Conservation (phyloP, 257 asterid species). For the Scutellaria barbata region DNA sequence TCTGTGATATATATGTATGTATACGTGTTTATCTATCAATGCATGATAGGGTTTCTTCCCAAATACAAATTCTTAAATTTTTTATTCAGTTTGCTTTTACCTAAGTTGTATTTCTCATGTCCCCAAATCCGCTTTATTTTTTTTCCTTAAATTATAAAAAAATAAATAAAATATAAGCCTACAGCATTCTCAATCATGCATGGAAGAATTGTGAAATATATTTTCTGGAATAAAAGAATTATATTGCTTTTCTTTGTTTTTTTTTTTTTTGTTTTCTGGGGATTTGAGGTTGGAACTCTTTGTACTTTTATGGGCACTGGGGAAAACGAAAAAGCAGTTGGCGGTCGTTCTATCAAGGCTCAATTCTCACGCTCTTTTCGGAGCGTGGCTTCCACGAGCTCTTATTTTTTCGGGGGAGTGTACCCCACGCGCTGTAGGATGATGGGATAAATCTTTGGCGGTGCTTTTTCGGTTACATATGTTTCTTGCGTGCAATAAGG, state of each 20-base stretch:
- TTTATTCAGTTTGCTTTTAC: not conserved
- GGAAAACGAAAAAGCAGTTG: slow-evolving; percentile 48
- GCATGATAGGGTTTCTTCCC: not conserved
- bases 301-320: not conserved
- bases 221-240: not conserved
- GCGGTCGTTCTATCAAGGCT: slow-evolving; percentile 39
- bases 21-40: slow-evolving; percentile 1
- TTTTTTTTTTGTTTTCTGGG: not conserved
- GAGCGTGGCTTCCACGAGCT: not conserved
- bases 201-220: not conserved
- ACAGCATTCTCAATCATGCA: slow-evolving; percentile 24
- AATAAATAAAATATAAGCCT: too few relatives aligned
- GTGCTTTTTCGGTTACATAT: slow-evolving; percentile 51
- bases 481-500: slow-evolving; percentile 33
- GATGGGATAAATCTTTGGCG: not conserved
- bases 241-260: not conserved
- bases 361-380: not conserved
- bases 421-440: slow-evolving; percentile 27
- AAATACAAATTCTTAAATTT: not conserved
- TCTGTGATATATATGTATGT: not conserved
- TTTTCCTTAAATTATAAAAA: too few relatives aligned
- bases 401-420: not conserved
- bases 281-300: not conserved
- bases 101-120: not conserved
- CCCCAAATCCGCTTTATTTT: not conserved